Evolutionary conservation across 2,329 filamentous ascomycete species (phyloP).

Genomic region (Colletotrichum viniferum): DNA sequence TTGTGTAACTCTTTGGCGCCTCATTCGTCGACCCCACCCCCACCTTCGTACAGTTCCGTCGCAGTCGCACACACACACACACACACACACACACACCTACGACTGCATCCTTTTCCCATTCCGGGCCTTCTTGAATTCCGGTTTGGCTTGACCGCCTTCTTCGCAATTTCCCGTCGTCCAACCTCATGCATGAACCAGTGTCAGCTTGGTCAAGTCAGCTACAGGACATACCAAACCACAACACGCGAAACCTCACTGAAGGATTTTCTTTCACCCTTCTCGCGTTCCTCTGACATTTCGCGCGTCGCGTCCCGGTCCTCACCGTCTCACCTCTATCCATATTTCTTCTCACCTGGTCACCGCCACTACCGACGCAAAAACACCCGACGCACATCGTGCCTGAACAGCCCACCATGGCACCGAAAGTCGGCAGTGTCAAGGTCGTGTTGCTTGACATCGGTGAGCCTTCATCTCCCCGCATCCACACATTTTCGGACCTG

Average conservation of each 20-base stretch:
- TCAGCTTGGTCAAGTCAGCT: background rate
- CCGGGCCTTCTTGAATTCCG: constrained; percentile 10
- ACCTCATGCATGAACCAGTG: constrained; percentile 11
- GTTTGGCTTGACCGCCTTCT: constrained; percentile 21
- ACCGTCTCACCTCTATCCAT: background rate
- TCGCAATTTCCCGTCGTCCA: constrained; percentile 12
- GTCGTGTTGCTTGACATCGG: constrained; percentile 64
- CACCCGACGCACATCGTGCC: background rate
- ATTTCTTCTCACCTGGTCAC: background rate
- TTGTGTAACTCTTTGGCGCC: background rate
- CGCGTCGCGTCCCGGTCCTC: background rate
- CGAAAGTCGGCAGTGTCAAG: constrained; percentile 38
- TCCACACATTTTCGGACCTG: background rate
- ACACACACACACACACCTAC: background rate
- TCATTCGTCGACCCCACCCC: constrained; percentile 7
- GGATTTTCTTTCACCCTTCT: background rate
- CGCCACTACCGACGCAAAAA: background rate
- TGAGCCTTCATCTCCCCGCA: constrained; percentile 38
- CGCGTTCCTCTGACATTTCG: background rate
- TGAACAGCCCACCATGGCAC: constrained; percentile 31
- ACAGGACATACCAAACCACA: background rate
- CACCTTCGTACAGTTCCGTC: background rate
- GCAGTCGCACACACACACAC: background rate
- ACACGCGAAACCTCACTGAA: constrained; percentile 1
- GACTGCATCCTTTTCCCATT: constrained; percentile 3